Percentiles rank a stretch among this genome's conserved stretches.
phyloP scores from a whole-genome alignment of 148 eudicot species.

The Pharnaceum exiguum region DNA sequence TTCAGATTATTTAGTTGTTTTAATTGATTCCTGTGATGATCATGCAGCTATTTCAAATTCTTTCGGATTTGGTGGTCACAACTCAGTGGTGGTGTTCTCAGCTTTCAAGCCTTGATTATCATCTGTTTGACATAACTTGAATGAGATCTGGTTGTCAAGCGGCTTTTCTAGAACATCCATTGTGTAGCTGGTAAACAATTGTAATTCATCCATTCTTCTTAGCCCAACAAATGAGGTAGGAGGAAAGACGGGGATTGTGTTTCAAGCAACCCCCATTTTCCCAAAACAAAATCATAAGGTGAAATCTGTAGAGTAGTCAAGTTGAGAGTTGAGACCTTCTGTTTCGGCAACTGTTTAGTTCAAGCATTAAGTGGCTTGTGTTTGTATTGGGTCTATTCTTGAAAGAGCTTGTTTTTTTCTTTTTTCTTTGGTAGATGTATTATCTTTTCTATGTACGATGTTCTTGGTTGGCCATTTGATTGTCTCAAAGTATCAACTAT shows the following conservation, averaged over 20 bases:
- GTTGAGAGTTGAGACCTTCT: too few relatives aligned
- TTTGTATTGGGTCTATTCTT: too few relatives aligned
- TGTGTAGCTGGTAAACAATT: conserved; percentile 8
- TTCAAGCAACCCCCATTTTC: not conserved
- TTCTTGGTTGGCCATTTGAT: too few relatives aligned
- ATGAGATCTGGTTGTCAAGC: conserved; percentile 4
- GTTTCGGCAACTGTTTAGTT: too few relatives aligned
- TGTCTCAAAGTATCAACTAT: too few relatives aligned
- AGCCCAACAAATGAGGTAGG: conserved; percentile 5
- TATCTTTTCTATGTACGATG: too few relatives aligned
- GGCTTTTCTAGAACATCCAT: not conserved
- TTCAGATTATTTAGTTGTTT: not conserved
- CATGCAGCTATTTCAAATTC: conserved; percentile 92
- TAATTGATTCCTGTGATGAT: conserved; percentile 4
- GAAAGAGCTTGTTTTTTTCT: too few relatives aligned
- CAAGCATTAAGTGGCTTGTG: too few relatives aligned
- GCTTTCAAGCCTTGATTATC: conserved; percentile 73
- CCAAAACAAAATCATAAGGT: conserved; percentile 3
- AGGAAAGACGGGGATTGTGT: not conserved
- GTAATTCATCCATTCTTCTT: conserved; percentile 12
- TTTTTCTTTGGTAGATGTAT: too few relatives aligned
- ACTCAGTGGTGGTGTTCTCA: conserved; percentile 92
- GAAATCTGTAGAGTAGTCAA: conserved; percentile 22
- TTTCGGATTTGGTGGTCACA: conserved; percentile 98
- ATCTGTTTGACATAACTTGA: not conserved